A percentile compares a stretch with the other conserved stretches of the same genome.
Conservation (phyloP, 2,329 filamentous ascomycete species). For the Cladobotryum protrusum region DNA sequence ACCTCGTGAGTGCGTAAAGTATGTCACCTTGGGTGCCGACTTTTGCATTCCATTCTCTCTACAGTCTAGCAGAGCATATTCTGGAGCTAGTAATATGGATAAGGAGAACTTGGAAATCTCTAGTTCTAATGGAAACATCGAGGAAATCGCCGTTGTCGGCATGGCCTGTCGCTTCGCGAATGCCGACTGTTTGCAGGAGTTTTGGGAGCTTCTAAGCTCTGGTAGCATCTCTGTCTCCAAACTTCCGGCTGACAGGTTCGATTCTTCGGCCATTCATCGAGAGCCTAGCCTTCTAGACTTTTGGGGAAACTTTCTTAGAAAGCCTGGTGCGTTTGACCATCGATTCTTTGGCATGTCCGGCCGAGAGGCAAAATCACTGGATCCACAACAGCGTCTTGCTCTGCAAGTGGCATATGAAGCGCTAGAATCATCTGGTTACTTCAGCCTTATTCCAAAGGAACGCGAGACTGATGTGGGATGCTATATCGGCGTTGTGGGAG, state of each 20-base stretch:
- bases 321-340: slow-evolving; percentile 29
- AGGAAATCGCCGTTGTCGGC: slow-evolving; percentile 32
- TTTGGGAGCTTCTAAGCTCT: slow-evolving; percentile 24
- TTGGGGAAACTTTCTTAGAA: slow-evolving; percentile 17
- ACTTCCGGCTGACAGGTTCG: background rate
- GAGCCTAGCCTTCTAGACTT: background rate
- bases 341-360: slow-evolving; percentile 35
- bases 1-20: too few species aligned
- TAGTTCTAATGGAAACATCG: too few species aligned
- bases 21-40: too few species aligned
- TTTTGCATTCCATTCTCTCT: too few species aligned
- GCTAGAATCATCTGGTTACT: slow-evolving; percentile 24
- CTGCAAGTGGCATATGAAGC: slow-evolving; percentile 38
- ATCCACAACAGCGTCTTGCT: slow-evolving; percentile 33
- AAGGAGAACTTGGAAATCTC: too few species aligned
- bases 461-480: slow-evolving; percentile 21
- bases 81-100: too few species aligned
- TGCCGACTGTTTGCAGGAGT: slow-evolving; percentile 25
- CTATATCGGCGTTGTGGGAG: slow-evolving; percentile 29
- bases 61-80: too few species aligned
- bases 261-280: background rate
- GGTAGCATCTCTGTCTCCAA: background rate
- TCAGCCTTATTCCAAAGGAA: background rate
- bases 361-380: slow-evolving; percentile 30
- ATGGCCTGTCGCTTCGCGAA: slow-evolving; percentile 33